Evolutionary conservation across 441 rosid genomes (phyloP).

Genomic region (Metrosideros polymorpha): DNA sequence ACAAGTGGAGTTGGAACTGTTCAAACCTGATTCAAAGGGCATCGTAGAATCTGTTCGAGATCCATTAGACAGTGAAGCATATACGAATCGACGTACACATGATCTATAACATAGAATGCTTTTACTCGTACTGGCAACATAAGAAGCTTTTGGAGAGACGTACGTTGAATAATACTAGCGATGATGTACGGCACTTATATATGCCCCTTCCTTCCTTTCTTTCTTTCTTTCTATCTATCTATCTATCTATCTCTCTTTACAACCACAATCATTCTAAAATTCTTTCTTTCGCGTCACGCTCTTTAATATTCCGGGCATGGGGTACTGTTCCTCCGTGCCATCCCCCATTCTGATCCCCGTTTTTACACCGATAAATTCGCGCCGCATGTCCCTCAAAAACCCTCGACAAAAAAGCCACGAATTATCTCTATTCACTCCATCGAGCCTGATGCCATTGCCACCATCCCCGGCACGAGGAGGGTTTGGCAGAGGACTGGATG

Average conservation of each 20-base stretch:
- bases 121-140: not conserved
- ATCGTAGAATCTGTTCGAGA: not conserved
- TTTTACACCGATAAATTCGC: no score
- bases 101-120: not conserved
- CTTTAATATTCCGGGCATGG: not conserved
- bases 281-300: not conserved
- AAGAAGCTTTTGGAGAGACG: not conserved
- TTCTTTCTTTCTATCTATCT: not conserved
- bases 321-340: not conserved
- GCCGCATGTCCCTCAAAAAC: no score
- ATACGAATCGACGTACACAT: not conserved
- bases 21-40: not conserved
- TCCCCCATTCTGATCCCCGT: not conserved
- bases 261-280: not conserved
- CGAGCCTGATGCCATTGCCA: not conserved
- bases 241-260: not conserved
- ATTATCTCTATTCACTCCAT: not conserved
- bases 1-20: not conserved
- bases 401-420: not conserved
- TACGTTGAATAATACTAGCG: not conserved
- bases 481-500: not conserved
- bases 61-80: not conserved
- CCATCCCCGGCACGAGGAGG: not conserved
- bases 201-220: not conserved
- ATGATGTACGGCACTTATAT: not conserved